Evolutionary conservation across 768 basidiomycete genomes (phyloP), one percentile per base, ranked within the genome.

Genomic region (Trametes meyenii): DNA sequence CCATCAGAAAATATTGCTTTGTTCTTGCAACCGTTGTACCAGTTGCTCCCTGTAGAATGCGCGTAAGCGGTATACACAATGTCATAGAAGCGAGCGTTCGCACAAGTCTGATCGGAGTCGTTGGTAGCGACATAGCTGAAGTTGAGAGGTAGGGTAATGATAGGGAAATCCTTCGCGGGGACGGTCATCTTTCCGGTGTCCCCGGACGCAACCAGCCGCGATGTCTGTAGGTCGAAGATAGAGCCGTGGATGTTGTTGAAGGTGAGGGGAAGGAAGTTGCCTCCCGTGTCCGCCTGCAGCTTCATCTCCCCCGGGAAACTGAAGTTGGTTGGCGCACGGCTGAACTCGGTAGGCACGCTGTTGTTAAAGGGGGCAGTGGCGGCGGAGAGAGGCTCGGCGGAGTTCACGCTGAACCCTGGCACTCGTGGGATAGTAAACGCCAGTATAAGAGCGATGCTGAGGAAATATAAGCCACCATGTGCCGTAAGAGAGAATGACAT

Each of bases 351-450:
- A 1, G 84, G 81, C 46, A 91, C 76, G 6, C 83, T 80, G 19
- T 76, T 67, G 50, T 83, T 82, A 78, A 83, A 92, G 38, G 62
- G 66, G 23, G 84, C 85, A 0, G 86, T 82, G 11, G 88, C 88
- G n/a, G 76, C 72, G 13, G 71, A 68, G 50, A 95, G 81, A 1
- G 93, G 92, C 5, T 74, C 72, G 11, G 72, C 64, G 16, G 75
- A 74, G 67, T 87, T 85, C 70, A 95, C 85, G 3, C 80, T 74
- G 67, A 94, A 86, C 36, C 72, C 70, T 0, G 95, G 94, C 4
- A 92, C 91, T 53, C 95, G 85, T 8, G 95, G 95, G 54, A 97
- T 82, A 17, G 85, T 85, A 72, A 98, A 85, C 35, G 81, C 93
- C 17, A 96, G 79, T 8, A 88, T 74, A 62, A 96, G 69, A 14